Evolutionary conservation across 2,329 filamentous ascomycete genomes (phyloP).

Genomic region (Aspergillus sp.): DNA sequence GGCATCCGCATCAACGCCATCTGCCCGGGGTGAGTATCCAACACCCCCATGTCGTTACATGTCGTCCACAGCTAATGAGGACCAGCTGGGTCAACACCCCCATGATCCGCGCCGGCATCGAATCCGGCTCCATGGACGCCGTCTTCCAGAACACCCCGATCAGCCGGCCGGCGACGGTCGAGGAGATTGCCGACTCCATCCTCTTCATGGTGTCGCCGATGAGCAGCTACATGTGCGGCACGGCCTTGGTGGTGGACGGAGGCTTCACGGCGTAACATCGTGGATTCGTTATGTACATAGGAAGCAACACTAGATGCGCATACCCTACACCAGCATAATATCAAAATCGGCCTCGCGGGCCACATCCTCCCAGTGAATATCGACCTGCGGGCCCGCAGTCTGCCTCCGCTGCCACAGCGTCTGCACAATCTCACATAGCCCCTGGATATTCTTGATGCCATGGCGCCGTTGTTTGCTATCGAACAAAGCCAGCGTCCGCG

Average conservation of each 20-base stretch:
- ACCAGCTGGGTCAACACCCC: conserved; percentile 24
- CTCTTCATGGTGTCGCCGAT: conserved; percentile 44
- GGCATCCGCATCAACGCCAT: conserved; percentile 61
- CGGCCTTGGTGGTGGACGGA: conserved; percentile 26
- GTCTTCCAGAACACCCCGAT: conserved; percentile 50
- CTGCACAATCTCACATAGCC: conserved; percentile 30
- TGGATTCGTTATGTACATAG: not conserved
- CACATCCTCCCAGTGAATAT: conserved; percentile 35
- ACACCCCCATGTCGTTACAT: not conserved
- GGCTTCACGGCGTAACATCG: conserved; percentile 21
- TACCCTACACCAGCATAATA: conserved; percentile 28
- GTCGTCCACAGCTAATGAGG: not conserved
- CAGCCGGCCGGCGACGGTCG: conserved; percentile 46
- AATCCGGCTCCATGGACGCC: conserved; percentile 15
- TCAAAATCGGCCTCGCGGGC: conserved; percentile 33
- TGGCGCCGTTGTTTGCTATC: conserved; percentile 32
- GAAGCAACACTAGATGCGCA: not conserved
- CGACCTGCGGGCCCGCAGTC: conserved; percentile 11
- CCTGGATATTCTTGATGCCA: conserved; percentile 34
- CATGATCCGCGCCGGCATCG: conserved; percentile 17
- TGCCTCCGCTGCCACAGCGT: conserved; percentile 30
- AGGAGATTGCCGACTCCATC: conserved; percentile 56
- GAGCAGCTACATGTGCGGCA: conserved; percentile 45
- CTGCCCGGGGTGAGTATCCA: conserved; percentile 48
- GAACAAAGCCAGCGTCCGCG: conserved; percentile 31